Evolutionary conservation across 148 eudicot genomes (phyloP), one percentile per base, ranked within the genome.

Genomic region (Camellia lanceoleosa): DNA sequence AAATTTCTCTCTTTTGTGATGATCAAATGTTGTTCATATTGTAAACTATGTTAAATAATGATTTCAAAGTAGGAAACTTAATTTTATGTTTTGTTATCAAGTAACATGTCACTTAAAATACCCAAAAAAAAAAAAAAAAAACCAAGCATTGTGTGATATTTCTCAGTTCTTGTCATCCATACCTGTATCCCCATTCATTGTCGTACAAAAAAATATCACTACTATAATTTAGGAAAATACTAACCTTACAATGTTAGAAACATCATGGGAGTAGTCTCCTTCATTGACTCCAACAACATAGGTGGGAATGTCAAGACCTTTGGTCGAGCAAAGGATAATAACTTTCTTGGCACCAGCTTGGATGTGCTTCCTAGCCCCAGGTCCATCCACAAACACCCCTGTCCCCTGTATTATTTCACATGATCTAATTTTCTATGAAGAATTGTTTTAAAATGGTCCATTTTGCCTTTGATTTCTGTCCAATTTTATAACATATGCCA

Each of bases 181-280:
- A 95, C 99, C 99, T 95, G 93, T 96, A 96, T 79, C 99, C 99
- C 99, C 98, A 96, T 81, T 96, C 99, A 54, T 95, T 96, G 87
- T 96, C 99, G 58, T 96, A 96, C 8, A 59, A 67, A 23, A 23
- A 23, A 23, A 23, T 23, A 23, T 23, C 23, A 23, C 23, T 23
- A 23, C 23, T 23, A 23, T 23, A 23, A 23, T 23, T 23, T 23
- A 23, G 23, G 23, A 23, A 23, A 23, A 54, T 38, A 51, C 80
- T 44, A 23, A 96, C 99, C 99, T 96, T 20, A 96, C 74, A 80
- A 96, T 96, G 95, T 96, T 83, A 66, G 99, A 79, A 74, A 92
- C 97, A 0, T 91, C 97, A 67, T 96, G 95, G 70, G 64, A 47
- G 77, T 96, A 96, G 75, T 90, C 99, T 68, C 87, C 86, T 67